phyloP scores from a whole-genome alignment of 805 yeast genomes.

The Starmerella geochares region DNA sequence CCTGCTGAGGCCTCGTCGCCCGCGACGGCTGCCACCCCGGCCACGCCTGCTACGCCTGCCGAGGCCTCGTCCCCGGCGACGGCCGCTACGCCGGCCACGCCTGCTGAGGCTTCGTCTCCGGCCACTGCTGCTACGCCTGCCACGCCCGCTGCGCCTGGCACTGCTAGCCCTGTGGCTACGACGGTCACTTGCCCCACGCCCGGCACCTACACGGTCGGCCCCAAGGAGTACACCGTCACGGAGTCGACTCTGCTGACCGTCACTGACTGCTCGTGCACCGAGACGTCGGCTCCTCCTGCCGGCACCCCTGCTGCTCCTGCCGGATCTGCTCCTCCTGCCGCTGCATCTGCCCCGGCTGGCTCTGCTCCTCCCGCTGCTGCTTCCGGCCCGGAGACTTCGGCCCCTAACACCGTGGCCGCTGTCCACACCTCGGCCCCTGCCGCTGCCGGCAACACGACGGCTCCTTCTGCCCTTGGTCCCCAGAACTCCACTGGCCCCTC shows the following conservation, averaged over 20 bases:
- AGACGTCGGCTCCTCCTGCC: constrained; percentile 1
- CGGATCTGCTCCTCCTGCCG: background rate
- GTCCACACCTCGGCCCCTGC: background rate
- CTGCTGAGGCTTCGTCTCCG: background rate
- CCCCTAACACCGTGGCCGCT: background rate
- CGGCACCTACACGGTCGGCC: constrained; percentile 14
- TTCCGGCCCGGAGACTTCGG: constrained; percentile 4
- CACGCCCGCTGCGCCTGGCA: constrained; percentile 4
- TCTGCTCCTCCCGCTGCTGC: constrained; percentile 2
- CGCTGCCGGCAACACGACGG: background rate
- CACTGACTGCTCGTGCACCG: constrained; percentile 24
- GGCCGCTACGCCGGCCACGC: constrained; percentile 23
- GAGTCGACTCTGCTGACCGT: constrained; percentile 16
- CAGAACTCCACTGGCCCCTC: background rate
- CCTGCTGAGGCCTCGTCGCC: constrained; percentile 4
- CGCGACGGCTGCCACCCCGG: constrained; percentile 10
- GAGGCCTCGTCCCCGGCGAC: background rate
- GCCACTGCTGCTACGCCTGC: constrained; percentile 6
- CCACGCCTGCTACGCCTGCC: constrained; percentile 4
- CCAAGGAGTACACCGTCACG: constrained; percentile 12
- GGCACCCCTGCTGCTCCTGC: constrained; percentile 1
- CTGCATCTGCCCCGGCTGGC: background rate
- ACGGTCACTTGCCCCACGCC: constrained; percentile 12
- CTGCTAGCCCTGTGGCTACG: constrained; percentile 6
- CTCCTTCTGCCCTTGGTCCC: background rate